Percentiles rank a stretch among this genome's conserved stretches.
Conservation (phyloP, 768 basidiomycete genomes). For the Termitomyces sp. region DNA sequence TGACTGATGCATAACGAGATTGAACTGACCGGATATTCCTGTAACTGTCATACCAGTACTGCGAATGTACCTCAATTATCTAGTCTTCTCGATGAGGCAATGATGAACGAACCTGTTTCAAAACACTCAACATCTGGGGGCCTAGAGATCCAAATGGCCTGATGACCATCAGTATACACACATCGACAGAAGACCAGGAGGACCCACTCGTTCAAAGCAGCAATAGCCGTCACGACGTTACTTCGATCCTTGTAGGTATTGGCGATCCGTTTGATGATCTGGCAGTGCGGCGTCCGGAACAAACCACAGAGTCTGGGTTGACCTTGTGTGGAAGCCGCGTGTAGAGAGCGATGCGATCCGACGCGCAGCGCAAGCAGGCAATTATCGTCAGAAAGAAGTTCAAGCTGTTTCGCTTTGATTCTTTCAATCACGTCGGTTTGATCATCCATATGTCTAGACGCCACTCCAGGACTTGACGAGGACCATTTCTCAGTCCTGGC, state of each 20-base stretch:
- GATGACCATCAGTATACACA: neutral
- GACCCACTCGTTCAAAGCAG: conserved; percentile 74
- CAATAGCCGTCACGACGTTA: conserved; percentile 61
- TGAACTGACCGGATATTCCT: conserved; percentile 60
- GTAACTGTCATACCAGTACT: conserved; percentile 77
- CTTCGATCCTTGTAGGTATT: conserved; percentile 52
- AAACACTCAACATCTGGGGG: conserved; percentile 42
- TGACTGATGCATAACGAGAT: neutral
- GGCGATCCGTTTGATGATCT: conserved; percentile 62
- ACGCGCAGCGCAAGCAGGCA: too few species aligned
- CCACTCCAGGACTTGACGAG: too few species aligned
- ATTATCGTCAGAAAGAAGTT: too few species aligned
- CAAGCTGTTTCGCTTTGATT: too few species aligned
- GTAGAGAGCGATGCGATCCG: too few species aligned
- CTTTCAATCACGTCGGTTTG: too few species aligned
- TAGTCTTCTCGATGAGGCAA: neutral
- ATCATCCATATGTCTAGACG: too few species aligned
- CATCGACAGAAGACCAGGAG: neutral
- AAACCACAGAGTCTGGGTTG: too few species aligned
- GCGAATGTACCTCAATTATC: conserved; percentile 11
- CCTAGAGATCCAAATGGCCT: conserved; percentile 77
- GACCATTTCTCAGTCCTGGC: too few species aligned
- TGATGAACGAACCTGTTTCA: conserved; percentile 32
- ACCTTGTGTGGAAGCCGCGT: too few species aligned
- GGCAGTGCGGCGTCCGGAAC: too few species aligned